Conservation (phyloP, 805 yeast species). For the Saccharomycopsis selenospora region DNA sequence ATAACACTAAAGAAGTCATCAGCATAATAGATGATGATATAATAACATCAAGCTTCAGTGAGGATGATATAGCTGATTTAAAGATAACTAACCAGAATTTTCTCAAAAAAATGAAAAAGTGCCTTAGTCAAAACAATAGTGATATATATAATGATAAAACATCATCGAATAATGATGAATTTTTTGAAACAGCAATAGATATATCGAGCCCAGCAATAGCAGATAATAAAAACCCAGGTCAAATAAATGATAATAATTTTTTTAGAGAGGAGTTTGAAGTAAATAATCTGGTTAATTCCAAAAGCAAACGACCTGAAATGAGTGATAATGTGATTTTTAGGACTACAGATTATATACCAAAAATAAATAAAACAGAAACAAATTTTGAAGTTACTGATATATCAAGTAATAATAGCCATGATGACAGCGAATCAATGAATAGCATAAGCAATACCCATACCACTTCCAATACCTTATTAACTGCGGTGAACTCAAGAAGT, state of each 20-base stretch:
- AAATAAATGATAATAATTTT: neutral
- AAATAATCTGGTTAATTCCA: too few species aligned
- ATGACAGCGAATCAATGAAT: too few species aligned
- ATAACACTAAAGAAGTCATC: neutral
- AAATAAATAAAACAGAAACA: neutral
- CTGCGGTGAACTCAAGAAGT: neutral
- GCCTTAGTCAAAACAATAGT: neutral
- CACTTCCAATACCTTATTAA: neutral
- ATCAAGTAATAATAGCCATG: too few species aligned
- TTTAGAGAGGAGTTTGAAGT: too few species aligned
- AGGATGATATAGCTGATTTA: conserved; percentile 1
- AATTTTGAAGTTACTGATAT: neutral
- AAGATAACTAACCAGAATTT: conserved; percentile 4
- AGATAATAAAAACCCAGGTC: neutral
- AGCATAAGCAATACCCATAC: neutral
- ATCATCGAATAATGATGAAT: neutral
- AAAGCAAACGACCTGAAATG: too few species aligned
- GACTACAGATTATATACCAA: too few species aligned
- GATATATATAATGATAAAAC: neutral
- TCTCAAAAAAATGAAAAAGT: neutral
- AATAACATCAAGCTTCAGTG: neutral
- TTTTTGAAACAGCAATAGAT: neutral
- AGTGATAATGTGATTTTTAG: too few species aligned
- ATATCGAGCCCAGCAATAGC: neutral
- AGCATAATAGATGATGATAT: neutral